phyloP scores from a whole-genome alignment of 2,329 filamentous ascomycete genomes.

The Ceratocystis cubensis region DNA sequence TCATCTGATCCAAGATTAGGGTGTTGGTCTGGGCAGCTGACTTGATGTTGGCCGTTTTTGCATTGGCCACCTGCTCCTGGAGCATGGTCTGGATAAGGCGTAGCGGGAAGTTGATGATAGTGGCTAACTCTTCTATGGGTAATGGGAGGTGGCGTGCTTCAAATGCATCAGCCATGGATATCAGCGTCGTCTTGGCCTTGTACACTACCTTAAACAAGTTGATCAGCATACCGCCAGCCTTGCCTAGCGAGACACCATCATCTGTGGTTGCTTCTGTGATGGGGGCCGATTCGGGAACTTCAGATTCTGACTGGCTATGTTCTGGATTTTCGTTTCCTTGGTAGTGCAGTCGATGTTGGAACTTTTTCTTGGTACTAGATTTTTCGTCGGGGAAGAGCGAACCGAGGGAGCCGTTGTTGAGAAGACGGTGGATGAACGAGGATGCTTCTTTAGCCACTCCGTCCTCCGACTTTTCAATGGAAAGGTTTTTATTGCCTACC shows the following conservation, averaged over 20 bases:
- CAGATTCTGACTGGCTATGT: conserved; percentile 15
- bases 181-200: conserved; percentile 86
- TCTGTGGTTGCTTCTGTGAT: not conserved
- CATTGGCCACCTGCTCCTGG: conserved; percentile 77
- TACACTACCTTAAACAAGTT: conserved; percentile 75
- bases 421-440: conserved; percentile 82
- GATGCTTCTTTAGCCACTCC: conserved; percentile 58
- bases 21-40: conserved; percentile 83
- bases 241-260: not conserved
- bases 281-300: conserved; percentile 24
- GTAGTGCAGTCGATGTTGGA: not conserved
- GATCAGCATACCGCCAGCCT: conserved; percentile 55
- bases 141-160: conserved; percentile 81
- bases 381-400: conserved; percentile 42
- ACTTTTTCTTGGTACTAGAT: not conserved
- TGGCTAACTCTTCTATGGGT: conserved; percentile 92
- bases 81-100: conserved; percentile 95
- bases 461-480: conserved; percentile 67
- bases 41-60: conserved; percentile 75
- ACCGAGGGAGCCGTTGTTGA: conserved; percentile 91
- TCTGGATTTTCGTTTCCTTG: conserved; percentile 7
- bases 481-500: conserved; percentile 92
- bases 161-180: conserved; percentile 73
- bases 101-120: conserved; percentile 92
- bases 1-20: conserved; percentile 96